A percentile compares a stretch with the other conserved stretches of the same genome.
Conservation (phyloP, 2,329 filamentous ascomycete species). For the Falciphora oryzae region DNA sequence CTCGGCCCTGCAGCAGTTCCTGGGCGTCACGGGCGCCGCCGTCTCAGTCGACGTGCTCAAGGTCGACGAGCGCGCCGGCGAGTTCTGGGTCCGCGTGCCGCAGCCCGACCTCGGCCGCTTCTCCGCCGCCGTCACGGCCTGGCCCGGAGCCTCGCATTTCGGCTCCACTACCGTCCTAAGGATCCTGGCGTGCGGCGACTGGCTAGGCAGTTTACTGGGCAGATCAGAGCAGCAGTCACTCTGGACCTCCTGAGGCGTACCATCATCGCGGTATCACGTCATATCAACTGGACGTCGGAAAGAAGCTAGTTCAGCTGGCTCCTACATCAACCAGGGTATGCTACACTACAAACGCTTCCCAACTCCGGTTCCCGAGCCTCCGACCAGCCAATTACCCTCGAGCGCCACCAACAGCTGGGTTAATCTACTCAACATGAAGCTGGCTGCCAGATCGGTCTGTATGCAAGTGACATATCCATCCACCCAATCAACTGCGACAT, state of each 20-base stretch:
- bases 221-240: slow-evolving; percentile 40
- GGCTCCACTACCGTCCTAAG: slow-evolving; percentile 44
- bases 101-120: slow-evolving; percentile 54
- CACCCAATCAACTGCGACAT: background rate
- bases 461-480: slow-evolving; percentile 10
- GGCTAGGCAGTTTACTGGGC: slow-evolving; percentile 56
- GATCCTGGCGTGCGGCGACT: slow-evolving; percentile 55
- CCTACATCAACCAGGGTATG: background rate
- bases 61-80: slow-evolving; percentile 38
- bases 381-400: background rate
- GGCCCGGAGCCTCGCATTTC: slow-evolving; percentile 41
- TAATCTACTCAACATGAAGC: background rate
- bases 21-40: slow-evolving; percentile 61
- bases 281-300: background rate
- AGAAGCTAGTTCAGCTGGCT: background rate
- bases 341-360: slow-evolving; percentile 2
- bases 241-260: slow-evolving; percentile 36
- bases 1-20: slow-evolving; percentile 59
- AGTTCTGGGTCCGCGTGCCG: slow-evolving; percentile 62
- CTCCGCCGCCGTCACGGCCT: slow-evolving; percentile 60
- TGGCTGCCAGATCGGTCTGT: slow-evolving; percentile 3
- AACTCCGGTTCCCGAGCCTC: background rate
- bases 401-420: slow-evolving; percentile 5
- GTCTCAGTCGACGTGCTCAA: slow-evolving; percentile 68
- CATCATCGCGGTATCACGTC: background rate